Base-by-base conservation (phyloP, 2,329 filamentous ascomycete species). In the Annulohypoxylon truncatum region DNA sequence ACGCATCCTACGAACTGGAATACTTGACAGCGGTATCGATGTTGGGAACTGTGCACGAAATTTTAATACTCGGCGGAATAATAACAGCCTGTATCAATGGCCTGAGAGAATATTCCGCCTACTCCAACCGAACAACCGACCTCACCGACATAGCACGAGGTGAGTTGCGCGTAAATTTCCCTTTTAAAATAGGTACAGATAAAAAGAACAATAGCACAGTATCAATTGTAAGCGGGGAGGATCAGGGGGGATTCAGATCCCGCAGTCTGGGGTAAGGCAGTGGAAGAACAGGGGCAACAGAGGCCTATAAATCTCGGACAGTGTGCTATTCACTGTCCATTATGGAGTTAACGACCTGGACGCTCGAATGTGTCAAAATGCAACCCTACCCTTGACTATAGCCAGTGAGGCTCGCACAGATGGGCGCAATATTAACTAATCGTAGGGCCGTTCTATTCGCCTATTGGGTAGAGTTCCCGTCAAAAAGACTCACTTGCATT, bases 381-480 rank as follows among this genome's bases (percentile, higher is more conserved):
- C 54, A 51, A 67, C 67, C 61, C 50, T 62, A 24, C 59, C 29
- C 10, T 12, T 33, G 28, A 12, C 7, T 10, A 12, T 20, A 29
- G 18, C 66, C 58, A 60, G 50, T 46, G 54, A 67, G 46, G 55
- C 52, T 58, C 48, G 40, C 35, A 46, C 29, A 50, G 38, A 59
- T 46, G 31, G 56, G n/a, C 26, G 24, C 26, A 62, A 61, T 62
- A 53, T 61, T 35, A 10, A 53, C 53, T 50, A 20, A 42, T 53
- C 48, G 44, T 50, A 60, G 31, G n/a, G 20, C 10, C 15, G 46
- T 29, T 26, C 61, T 54, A 60, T 58, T 60, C 55, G 35, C 64
- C 57, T 55, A 69, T 67, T 65, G 61, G 67, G 55, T 57, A 35
- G 44, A 42, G 24, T 6, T 46, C 40, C 44, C 46, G 57, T 51